Percentiles rank a stretch among this genome's conserved stretches.
Conservation (phyloP, 1,284 basidiomycete species). For the Rhodotorula sp. region DNA sequence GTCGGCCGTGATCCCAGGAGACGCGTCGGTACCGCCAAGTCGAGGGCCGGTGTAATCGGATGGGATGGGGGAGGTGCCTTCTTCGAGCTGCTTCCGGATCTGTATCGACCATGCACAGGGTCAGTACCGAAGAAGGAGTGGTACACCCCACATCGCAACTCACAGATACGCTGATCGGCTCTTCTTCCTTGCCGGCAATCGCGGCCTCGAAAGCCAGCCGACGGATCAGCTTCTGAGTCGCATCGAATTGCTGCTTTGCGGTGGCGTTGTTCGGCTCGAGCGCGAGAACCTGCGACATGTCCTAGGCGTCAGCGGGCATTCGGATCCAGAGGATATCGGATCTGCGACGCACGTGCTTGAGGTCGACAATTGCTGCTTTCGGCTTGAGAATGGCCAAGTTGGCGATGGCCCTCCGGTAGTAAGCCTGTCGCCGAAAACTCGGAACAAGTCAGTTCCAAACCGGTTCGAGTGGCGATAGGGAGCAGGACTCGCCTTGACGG, state of each 20-base stretch:
- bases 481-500: conserved; percentile 70
- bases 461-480: neutral
- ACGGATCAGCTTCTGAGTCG: conserved; percentile 84
- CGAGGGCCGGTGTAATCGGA: conserved; percentile 66
- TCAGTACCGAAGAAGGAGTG: neutral
- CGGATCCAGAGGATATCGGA: neutral
- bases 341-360: conserved; percentile 60
- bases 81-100: conserved; percentile 64
- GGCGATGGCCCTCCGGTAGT: conserved; percentile 78
- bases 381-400: conserved; percentile 85
- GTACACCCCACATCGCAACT: conserved; percentile 26
- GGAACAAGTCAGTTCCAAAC: conserved; percentile 21
- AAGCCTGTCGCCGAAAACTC: conserved; percentile 39
- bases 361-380: conserved; percentile 76
- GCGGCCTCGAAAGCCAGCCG: conserved; percentile 48
- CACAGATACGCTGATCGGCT: conserved; percentile 58
- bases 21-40: conserved; percentile 53
- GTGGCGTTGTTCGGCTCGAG: conserved; percentile 83
- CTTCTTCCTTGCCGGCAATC: conserved; percentile 37
- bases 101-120: neutral
- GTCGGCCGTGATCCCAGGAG: conserved; percentile 59
- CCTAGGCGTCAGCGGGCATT: neutral
- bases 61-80: conserved; percentile 65
- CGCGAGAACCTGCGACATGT: conserved; percentile 57
- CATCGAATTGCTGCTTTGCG: conserved; percentile 75